Evolutionary conservation across 164 flowering plant genomes (phyloP), one percentile per base, ranked within the genome.

Genomic region (Piper betle): DNA sequence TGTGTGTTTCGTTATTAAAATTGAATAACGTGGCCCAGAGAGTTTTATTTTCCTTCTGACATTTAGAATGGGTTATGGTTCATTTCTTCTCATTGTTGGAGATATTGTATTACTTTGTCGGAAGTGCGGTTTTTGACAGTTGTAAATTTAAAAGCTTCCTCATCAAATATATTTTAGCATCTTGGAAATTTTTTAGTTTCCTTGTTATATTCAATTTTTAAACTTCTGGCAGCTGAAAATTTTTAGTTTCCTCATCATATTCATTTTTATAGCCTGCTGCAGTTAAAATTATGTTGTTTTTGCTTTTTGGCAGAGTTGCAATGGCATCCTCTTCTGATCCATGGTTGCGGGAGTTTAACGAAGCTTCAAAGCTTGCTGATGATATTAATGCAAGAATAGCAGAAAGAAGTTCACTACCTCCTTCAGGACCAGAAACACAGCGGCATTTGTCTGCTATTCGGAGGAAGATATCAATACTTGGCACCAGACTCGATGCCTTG

Each of bases 341-440:
- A 56, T 89, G 98, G 98, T 73, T 84, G 79, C 82, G 78, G 70
- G 95, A 92, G 69, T 83, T 79, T 58, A 81, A 73, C 64, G 96
- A 87, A 57, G 96, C 93, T 11, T 63, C 75, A 19, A 92, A 83
- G 69, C 86, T 92, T 57, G 80, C 88, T 48, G 98, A 92, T 67
- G 96, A 87, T 60, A 80, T 89, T 55, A 80, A 55, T 75, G 81
- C 83, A 61, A 89, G 87, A 89, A 82, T 87, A 41, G 75, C 88
- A 13, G 91, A 83, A 62, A 77, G 78, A 69, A 74, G 73, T 68
- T 78, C 89, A 1, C 57, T 77, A 43, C 77, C 89, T 13, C 70
- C 79, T 37, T 74, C 95, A 8, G 96, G 96, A 61, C 86, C 91
- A 57, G 96, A 85, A 17, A 65, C 83, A 16, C 93, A 85, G 69